These are phyloP conservation scores for Phlegmacium glaucopus DNA, from an alignment of 768 basidiomycete genomes.

Conservation along the genomic window DNA sequence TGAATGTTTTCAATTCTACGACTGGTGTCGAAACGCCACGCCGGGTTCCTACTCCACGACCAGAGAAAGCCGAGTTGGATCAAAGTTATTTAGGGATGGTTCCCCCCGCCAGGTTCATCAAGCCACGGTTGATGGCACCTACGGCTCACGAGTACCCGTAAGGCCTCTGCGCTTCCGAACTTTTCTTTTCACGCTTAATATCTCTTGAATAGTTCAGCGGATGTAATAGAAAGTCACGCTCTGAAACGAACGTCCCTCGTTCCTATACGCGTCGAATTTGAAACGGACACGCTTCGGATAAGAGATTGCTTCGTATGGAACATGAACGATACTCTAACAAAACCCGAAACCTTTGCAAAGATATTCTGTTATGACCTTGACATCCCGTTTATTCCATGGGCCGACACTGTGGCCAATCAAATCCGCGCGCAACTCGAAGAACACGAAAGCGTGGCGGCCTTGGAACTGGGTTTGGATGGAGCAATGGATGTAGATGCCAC, in stretches of 20 bases:
- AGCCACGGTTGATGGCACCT: slow-evolving; percentile 48
- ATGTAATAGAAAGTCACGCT: slow-evolving; percentile 64
- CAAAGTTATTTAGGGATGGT: slow-evolving; percentile 89
- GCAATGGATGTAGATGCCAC: slow-evolving; percentile 43
- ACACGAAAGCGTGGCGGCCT: slow-evolving; percentile 73
- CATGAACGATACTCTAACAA: slow-evolving; percentile 80
- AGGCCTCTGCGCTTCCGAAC: slow-evolving; percentile 29
- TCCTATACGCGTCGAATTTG: slow-evolving; percentile 94
- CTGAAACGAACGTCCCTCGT: slow-evolving; percentile 54
- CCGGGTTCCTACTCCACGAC: slow-evolving; percentile 28
- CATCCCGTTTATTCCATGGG: slow-evolving; percentile 63
- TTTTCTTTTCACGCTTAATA: not conserved
- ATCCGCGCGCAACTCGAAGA: slow-evolving; percentile 93
- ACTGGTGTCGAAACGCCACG: slow-evolving; percentile 42
- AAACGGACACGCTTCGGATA: slow-evolving; percentile 86
- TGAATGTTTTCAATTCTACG: slow-evolving; percentile 53
- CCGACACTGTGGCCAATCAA: slow-evolving; percentile 76
- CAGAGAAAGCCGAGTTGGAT: slow-evolving; percentile 64
- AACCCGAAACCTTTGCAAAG: slow-evolving; percentile 80
- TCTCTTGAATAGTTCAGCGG: slow-evolving; percentile 49
- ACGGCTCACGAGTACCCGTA: slow-evolving; percentile 77
- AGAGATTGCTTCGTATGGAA: slow-evolving; percentile 98
- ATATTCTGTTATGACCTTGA: slow-evolving; percentile 90
- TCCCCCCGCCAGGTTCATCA: slow-evolving; percentile 78
- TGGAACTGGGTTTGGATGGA: slow-evolving; percentile 68